These are phyloP conservation scores for Talaromyces proteolyticus DNA, from an alignment of 495 filamentous ascomycete species.

Conservation along the genomic window DNA sequence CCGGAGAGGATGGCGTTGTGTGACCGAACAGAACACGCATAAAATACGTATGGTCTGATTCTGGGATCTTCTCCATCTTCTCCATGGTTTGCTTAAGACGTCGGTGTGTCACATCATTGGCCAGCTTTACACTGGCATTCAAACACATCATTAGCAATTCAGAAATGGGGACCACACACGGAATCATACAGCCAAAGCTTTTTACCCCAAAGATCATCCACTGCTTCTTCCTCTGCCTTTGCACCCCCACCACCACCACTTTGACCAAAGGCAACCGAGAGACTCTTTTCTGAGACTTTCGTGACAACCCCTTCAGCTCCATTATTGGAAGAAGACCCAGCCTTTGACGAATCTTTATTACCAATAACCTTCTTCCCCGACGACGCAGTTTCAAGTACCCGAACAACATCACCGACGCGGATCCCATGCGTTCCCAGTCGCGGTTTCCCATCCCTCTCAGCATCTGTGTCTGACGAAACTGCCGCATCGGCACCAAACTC, in stretches of 20 bases:
- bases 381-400: slow-evolving; percentile 70
- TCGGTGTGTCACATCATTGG: slow-evolving; percentile 90
- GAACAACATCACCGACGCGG: slow-evolving; percentile 80
- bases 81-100: slow-evolving; percentile 92
- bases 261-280: slow-evolving; percentile 66
- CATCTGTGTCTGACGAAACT: slow-evolving; percentile 31
- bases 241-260: slow-evolving; percentile 38
- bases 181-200: slow-evolving; percentile 55
- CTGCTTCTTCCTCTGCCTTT: slow-evolving; percentile 51
- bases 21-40: slow-evolving; percentile 79
- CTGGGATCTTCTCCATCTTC: slow-evolving; percentile 63
- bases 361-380: slow-evolving; percentile 60
- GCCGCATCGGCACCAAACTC: slow-evolving; percentile 75
- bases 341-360: slow-evolving; percentile 32
- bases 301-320: slow-evolving; percentile 81
- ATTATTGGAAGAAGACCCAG: slow-evolving; percentile 18
- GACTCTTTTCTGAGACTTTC: slow-evolving; percentile 49
- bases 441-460: slow-evolving; percentile 24
- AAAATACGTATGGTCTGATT: slow-evolving; percentile 65
- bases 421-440: slow-evolving; percentile 74
- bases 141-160: background rate
- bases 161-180: background rate
- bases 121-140: slow-evolving; percentile 67
- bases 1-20: slow-evolving; percentile 27
- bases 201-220: slow-evolving; percentile 53